Conservation (phyloP, 192 early-diverging fungal genomes). For the Umbelopsis ramanniana region DNA sequence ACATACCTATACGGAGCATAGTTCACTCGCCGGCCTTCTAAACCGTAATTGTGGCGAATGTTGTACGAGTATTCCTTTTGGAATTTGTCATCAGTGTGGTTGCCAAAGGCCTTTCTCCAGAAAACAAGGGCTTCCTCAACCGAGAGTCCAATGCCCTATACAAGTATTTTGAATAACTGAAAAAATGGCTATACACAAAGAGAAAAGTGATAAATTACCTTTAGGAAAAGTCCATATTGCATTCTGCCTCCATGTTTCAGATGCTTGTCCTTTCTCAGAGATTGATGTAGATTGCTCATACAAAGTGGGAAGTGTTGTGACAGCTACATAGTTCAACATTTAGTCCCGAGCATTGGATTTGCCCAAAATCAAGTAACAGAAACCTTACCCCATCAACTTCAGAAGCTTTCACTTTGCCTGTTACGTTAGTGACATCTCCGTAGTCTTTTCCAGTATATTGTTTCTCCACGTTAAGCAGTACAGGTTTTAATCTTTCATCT, state of each 20-base stretch:
- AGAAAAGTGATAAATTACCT: slow-evolving; percentile 45
- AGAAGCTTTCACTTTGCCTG: slow-evolving; percentile 64
- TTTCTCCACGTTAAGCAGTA: slow-evolving; percentile 84
- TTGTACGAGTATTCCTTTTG: slow-evolving; percentile 95
- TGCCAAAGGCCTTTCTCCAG: slow-evolving; percentile 86
- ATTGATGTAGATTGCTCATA: slow-evolving; percentile 82
- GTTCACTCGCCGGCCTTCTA: slow-evolving; percentile 86
- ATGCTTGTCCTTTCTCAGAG: slow-evolving; percentile 77
- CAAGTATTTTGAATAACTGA: background rate
- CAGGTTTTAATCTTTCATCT: slow-evolving; percentile 87
- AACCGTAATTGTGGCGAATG: slow-evolving; percentile 94
- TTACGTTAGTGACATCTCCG: slow-evolving; percentile 43
- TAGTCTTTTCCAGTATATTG: slow-evolving; percentile 81
- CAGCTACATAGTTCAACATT: slow-evolving; percentile 35
- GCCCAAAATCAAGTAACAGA: background rate
- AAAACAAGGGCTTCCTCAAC: slow-evolving; percentile 91
- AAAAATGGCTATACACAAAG: background rate
- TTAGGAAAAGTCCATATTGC: slow-evolving; percentile 94
- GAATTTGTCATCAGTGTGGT: slow-evolving; percentile 87
- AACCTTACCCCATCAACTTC: slow-evolving; percentile 64
- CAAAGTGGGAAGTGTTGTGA: slow-evolving; percentile 86
- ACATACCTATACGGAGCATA: slow-evolving; percentile 74
- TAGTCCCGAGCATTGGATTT: background rate
- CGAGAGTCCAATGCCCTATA: slow-evolving; percentile 78
- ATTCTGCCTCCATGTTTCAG: slow-evolving; percentile 87